A percentile compares a stretch with the other conserved stretches of the same genome.
These are phyloP conservation scores for Apostasia shenzhenica DNA, from an alignment of 106 monocot genomes.

Conservation along the genomic window DNA sequence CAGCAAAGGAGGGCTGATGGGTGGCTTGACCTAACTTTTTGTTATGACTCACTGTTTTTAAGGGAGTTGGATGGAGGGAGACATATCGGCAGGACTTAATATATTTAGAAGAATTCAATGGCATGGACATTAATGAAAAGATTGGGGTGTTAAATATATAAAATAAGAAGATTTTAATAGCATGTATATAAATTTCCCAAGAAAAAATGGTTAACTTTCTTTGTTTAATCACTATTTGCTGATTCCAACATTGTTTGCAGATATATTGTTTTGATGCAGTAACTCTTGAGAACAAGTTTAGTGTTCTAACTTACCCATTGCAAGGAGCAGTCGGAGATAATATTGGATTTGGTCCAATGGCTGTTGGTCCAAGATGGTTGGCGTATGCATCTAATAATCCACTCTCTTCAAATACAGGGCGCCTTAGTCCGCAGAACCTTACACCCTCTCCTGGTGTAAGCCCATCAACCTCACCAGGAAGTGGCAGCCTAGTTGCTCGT, in stretches of 20 bases:
- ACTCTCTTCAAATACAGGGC: constrained; percentile 66
- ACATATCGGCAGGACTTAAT: too few species aligned
- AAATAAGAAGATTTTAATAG: too few species aligned
- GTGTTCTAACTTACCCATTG: constrained; percentile 82
- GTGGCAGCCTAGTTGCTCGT: constrained; percentile 85
- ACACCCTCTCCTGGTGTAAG: constrained; percentile 87
- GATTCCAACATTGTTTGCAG: constrained; percentile 27
- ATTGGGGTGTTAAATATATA: too few species aligned
- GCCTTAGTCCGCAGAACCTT: constrained; percentile 89
- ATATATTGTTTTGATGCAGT: constrained; percentile 96
- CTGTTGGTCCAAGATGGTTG: constrained; percentile 89
- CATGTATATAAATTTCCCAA: too few species aligned
- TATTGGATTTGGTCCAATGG: constrained; percentile 91
- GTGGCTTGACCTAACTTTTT: too few species aligned
- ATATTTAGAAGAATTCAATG: too few species aligned
- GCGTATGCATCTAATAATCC: constrained; percentile 93
- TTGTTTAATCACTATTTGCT: too few species aligned
- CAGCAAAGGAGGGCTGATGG: too few species aligned
- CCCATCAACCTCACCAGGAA: constrained; percentile 88
- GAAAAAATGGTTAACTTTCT: too few species aligned
- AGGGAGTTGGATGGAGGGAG: too few species aligned
- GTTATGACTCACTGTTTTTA: too few species aligned
- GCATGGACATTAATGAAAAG: too few species aligned
- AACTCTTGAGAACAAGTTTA: constrained; percentile 94
- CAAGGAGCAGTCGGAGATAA: constrained; percentile 75